These are phyloP conservation scores for Aureobasidium uvarum DNA, from an alignment of 2,329 filamentous ascomycete genomes.

Conservation along the genomic window DNA sequence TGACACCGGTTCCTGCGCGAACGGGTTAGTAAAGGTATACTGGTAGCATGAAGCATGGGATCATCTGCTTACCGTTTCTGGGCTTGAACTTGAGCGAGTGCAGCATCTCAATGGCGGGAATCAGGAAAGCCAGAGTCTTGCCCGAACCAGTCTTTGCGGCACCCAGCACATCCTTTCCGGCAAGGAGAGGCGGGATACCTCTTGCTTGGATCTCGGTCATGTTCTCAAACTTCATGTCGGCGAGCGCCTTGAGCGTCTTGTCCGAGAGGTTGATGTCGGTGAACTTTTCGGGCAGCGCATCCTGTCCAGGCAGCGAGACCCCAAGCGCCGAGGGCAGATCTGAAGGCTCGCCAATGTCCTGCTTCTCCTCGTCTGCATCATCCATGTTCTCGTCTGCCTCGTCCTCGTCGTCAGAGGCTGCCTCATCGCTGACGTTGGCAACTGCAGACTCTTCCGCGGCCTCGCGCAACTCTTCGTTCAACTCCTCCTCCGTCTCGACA, in stretches of 20 bases:
- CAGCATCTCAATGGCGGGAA: conserved; percentile 92
- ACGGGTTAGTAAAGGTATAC: background rate
- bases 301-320: conserved; percentile 59
- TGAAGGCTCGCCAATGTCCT: conserved; percentile 40
- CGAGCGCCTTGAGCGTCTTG: conserved; percentile 82
- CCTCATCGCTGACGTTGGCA: conserved; percentile 39
- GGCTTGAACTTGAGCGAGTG: conserved; percentile 90
- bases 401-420: conserved; percentile 39
- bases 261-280: conserved; percentile 80
- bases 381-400: conserved; percentile 39
- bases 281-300: conserved; percentile 67
- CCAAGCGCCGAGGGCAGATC: conserved; percentile 57
- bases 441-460: conserved; percentile 30
- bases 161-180: conserved; percentile 88
- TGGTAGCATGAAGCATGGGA: background rate
- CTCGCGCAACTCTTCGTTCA: conserved; percentile 39
- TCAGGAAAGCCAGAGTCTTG: conserved; percentile 92
- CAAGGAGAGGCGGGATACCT: conserved; percentile 82
- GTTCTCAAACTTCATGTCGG: conserved; percentile 80
- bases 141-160: conserved; percentile 95
- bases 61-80: conserved; percentile 61
- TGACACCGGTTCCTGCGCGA: conserved; percentile 64
- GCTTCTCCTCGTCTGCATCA: conserved; percentile 34
- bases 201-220: conserved; percentile 95
- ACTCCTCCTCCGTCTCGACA: conserved; percentile 37